These are phyloP conservation scores for Trichoderma polysporum DNA, from an alignment of 2,329 filamentous ascomycete species.

Conservation along the genomic window DNA sequence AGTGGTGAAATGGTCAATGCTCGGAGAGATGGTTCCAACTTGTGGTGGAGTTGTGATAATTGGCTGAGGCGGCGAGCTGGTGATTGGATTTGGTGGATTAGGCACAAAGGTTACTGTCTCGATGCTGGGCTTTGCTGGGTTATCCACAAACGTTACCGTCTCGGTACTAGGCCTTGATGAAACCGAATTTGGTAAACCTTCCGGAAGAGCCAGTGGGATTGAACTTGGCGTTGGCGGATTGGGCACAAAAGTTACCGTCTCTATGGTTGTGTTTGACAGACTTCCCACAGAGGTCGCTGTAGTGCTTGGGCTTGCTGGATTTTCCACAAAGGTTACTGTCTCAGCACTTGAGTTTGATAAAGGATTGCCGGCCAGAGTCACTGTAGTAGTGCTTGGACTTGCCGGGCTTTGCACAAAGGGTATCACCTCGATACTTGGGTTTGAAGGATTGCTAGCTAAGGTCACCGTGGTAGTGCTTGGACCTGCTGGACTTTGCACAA, in stretches of 20 bases:
- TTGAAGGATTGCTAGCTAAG: background rate
- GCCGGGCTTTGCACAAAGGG: background rate
- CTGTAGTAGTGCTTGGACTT: background rate
- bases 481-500: background rate
- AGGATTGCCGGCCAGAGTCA: background rate
- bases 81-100: background rate
- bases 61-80: conserved; percentile 14
- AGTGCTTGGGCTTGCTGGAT: background rate
- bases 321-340: background rate
- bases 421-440: background rate
- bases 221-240: background rate
- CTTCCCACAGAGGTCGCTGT: background rate
- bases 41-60: conserved; percentile 29
- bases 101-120: background rate
- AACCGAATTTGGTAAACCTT: background rate
- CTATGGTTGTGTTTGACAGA: background rate
- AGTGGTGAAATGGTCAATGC: conserved; percentile 26
- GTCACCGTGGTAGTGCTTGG: background rate
- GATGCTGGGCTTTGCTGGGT: background rate
- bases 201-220: background rate
- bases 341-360: background rate
- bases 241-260: background rate
- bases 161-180: background rate
- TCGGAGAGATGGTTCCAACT: conserved; percentile 21
- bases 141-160: background rate